Evolutionary conservation across 2,329 filamentous ascomycete genomes (phyloP).

Genomic region (Hypoxylon sp.): DNA sequence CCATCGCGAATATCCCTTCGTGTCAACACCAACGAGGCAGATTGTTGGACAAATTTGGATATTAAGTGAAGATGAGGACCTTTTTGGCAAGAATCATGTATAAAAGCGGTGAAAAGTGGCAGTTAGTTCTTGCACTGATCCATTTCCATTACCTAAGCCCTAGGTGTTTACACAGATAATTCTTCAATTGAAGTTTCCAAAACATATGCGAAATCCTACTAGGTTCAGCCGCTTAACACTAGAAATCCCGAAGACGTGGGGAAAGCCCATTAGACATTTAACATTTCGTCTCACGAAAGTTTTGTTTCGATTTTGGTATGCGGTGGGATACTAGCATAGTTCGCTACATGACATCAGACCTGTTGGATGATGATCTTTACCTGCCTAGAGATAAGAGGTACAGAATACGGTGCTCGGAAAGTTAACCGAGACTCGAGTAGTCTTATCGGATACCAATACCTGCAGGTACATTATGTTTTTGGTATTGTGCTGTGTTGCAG

Average conservation of each 20-base stretch:
- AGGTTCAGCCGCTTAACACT: not conserved
- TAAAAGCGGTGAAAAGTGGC: conserved; percentile 37
- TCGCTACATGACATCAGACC: conserved; percentile 19
- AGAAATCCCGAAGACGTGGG: not conserved
- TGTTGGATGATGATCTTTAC: not conserved
- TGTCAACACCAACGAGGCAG: not conserved
- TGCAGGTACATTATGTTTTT: too few species aligned
- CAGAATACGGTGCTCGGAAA: not conserved
- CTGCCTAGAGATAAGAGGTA: not conserved
- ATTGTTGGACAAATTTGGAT: conserved; percentile 1
- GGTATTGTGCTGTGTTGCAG: not conserved
- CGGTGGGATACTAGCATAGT: not conserved
- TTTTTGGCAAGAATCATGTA: conserved; percentile 25
- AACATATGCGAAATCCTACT: not conserved
- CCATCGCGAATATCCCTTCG: conserved; percentile 43
- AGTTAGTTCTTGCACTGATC: conserved; percentile 1
- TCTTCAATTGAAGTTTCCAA: not conserved
- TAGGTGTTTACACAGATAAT: conserved; percentile 1
- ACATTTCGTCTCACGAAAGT: not conserved
- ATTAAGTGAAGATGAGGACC: conserved; percentile 31
- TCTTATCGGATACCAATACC: not conserved
- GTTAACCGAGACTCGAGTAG: not conserved
- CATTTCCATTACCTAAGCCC: conserved; percentile 11
- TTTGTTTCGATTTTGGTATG: not conserved
- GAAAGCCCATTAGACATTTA: too few species aligned